These are phyloP conservation scores for Blastobotrys raffinosifermentans DNA, from an alignment of 1,139 yeast species.

Conservation along the genomic window DNA sequence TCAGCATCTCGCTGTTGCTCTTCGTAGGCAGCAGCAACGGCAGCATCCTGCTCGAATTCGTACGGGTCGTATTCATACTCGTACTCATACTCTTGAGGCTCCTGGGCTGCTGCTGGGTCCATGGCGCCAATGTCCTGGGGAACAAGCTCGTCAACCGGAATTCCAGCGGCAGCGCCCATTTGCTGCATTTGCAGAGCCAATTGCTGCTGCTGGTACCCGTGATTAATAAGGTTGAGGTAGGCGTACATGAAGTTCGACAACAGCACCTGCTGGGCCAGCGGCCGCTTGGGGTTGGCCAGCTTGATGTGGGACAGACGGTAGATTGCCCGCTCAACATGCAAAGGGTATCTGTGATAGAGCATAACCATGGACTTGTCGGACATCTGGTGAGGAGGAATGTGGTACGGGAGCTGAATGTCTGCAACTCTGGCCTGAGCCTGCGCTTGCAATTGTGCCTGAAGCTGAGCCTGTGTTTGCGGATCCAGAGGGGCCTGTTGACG, in stretches of 20 bases:
- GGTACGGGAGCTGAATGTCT: constrained; percentile 33
- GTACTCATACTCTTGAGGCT: constrained; percentile 14
- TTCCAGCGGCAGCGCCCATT: constrained; percentile 18
- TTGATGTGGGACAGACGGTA: constrained; percentile 88
- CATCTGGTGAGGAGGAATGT: constrained; percentile 35
- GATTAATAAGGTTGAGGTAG: constrained; percentile 88
- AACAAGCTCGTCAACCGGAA: constrained; percentile 10
- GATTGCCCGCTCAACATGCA: constrained; percentile 93
- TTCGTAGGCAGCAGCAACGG: neutral
- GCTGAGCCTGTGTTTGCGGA: constrained; percentile 14
- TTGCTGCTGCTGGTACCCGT: constrained; percentile 40
- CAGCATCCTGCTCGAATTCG: constrained; percentile 7
- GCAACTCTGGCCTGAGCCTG: constrained; percentile 17
- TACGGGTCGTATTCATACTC: constrained; percentile 15
- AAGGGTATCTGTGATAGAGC: constrained; percentile 63
- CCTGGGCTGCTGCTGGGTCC: constrained; percentile 16
- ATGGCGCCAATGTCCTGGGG: constrained; percentile 11
- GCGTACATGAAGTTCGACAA: constrained; percentile 97
- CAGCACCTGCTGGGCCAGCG: constrained; percentile 84
- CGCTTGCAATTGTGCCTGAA: constrained; percentile 18
- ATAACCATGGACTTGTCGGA: constrained; percentile 33
- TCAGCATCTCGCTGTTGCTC: constrained; percentile 4
- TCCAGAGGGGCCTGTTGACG: constrained; percentile 19
- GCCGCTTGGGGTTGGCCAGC: constrained; percentile 88
- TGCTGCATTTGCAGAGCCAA: constrained; percentile 23